Evolutionary conservation across 1,139 yeast genomes (phyloP).

Genomic region (Saccharomyces uvarum): DNA sequence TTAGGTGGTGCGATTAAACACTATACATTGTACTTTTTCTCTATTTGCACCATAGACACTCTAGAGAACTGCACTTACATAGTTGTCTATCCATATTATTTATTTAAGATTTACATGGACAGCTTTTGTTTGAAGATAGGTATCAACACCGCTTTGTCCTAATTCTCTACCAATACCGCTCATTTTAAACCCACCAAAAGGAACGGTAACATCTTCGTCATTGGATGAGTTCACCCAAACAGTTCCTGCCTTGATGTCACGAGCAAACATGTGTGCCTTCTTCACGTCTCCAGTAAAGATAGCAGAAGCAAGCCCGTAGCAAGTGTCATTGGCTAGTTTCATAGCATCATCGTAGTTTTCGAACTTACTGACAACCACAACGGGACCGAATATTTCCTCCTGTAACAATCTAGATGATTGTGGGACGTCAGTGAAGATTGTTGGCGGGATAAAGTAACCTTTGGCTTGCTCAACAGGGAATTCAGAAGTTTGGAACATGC

Average conservation of each 20-base stretch:
- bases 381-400: constrained; percentile 91
- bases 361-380: constrained; percentile 68
- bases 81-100: background rate
- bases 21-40: background rate
- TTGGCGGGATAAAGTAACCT: constrained; percentile 63
- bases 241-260: constrained; percentile 68
- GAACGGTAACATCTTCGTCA: constrained; percentile 66
- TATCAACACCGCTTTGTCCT: constrained; percentile 71
- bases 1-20: background rate
- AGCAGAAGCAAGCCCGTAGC: constrained; percentile 74
- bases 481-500: background rate
- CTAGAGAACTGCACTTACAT: background rate
- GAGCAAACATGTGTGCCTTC: constrained; percentile 54
- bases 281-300: constrained; percentile 62
- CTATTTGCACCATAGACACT: background rate
- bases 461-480: constrained; percentile 28
- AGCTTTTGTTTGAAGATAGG: constrained; percentile 75
- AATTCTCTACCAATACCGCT: constrained; percentile 85
- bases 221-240: constrained; percentile 82
- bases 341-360: constrained; percentile 65
- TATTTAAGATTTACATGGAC: constrained; percentile 51
- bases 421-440: constrained; percentile 56
- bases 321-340: constrained; percentile 60
- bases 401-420: constrained; percentile 51
- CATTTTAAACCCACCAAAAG: constrained; percentile 79